Evolutionary conservation across 2,329 filamentous ascomycete genomes (phyloP), one percentile per base, ranked within the genome.

Genomic region (Monilinia fructigena): DNA sequence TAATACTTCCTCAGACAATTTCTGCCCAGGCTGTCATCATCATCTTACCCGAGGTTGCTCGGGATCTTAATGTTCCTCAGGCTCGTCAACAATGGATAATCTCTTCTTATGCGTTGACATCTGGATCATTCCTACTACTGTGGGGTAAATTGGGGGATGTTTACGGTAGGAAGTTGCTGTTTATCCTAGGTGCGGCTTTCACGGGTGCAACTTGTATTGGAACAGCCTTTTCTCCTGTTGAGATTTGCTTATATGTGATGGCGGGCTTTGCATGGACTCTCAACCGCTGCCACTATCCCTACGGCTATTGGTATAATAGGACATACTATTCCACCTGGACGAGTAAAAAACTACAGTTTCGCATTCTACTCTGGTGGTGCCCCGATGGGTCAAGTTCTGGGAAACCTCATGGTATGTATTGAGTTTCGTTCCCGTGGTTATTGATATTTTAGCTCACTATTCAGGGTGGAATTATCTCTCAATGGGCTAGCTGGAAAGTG

Each of bases 301-400:
- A 90, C 88, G 0, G 89, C 88, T 0, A 85, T 91, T 72, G 89
- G 89, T 0, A 90, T 91, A 50, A 76, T 91, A 3, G 88, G 87
- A 0, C 84, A 85, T 1, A 89, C 86, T 0, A 91, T 91, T 65
- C 83, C 84, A 1, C 87, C 87, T 0, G 86, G 88, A 0, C 87
- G 85, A 69, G 85, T 87, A 4, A 90, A 90, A 77, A 90, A 89
- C 71, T 89, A 89, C 73, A 87, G 88, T 1, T 90, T 91, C 70
- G 85, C 84, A 48, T 81, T 83, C 28, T 90, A 89, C 67, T 82
- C 84, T 23, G 86, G 86, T 1, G 88, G 87, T 1, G 85, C 87
- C 0, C 88, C 89, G 0, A 76, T 89, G 0, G 88, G 89, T 0
- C 83, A 82, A 58, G 81, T 89, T 11, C 84, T 87, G 63, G 89